These are phyloP conservation scores for Scenedesmus sp. DNA, from an alignment of 163 green algal species.

Conservation along the genomic window DNA sequence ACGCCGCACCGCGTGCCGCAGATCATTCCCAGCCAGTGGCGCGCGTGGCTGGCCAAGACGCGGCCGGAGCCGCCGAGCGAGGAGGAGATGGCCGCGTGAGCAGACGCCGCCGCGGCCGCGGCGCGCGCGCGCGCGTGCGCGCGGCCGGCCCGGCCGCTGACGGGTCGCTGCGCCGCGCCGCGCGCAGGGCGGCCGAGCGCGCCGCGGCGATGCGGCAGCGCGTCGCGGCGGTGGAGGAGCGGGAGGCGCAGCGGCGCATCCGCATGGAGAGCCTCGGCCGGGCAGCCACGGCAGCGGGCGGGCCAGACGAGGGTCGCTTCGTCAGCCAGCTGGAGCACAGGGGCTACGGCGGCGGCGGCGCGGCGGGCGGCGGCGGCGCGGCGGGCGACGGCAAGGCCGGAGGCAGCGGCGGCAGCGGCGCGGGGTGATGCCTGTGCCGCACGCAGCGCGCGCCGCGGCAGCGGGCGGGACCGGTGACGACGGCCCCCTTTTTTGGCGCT, in stretches of 20 bases:
- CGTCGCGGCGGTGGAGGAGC: constrained; percentile 42
- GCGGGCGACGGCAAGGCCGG: neutral
- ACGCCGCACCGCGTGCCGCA: neutral
- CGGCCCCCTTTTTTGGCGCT: no score
- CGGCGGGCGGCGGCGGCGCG: neutral
- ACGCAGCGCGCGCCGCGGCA: no score
- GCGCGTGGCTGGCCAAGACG: constrained; percentile 41
- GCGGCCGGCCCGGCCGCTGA: neutral
- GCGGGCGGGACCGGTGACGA: no score
- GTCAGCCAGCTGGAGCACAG: constrained; percentile 26
- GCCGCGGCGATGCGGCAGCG: constrained; percentile 26
- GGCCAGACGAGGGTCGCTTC: constrained; percentile 29
- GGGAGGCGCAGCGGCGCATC: constrained; percentile 43
- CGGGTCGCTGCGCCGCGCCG: neutral
- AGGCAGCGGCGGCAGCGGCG: neutral
- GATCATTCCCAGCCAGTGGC: constrained; percentile 40
- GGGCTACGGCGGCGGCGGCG: neutral
- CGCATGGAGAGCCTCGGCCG: constrained; percentile 34
- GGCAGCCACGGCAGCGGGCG: constrained; percentile 16
- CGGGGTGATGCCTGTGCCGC: no score
- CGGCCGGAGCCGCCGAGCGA: constrained; percentile 26
- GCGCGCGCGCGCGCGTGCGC: neutral
- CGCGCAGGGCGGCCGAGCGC: constrained; percentile 23
- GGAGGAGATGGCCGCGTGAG: constrained; percentile 44
- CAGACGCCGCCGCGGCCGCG: neutral